Evolutionary conservation across 1,284 basidiomycete species (phyloP), one percentile per base, ranked within the genome.

Genomic region (Ganoderma leucocontextum): DNA sequence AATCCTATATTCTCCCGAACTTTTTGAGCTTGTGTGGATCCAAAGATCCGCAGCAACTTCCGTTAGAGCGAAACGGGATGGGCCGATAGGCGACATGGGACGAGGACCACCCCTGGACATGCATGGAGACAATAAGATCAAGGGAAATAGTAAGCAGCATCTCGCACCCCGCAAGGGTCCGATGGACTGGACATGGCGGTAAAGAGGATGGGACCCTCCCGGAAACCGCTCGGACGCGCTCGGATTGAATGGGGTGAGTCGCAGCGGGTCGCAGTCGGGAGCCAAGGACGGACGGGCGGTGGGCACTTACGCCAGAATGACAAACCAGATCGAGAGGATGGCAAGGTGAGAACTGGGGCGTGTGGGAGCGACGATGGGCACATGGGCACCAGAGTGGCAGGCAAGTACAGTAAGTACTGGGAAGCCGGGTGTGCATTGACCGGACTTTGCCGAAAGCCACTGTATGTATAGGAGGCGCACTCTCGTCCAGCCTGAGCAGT

Each of bases 401-500:
- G 47, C 47, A n/a, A n/a, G n/a, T n/a, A n/a, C n/a, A n/a, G n/a
- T 4, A 39, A 29, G 39, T 1, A 39, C 39, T 29, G 39, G 35
- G 66, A 38, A 65, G 67, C 41, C 67, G 42, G 63, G 57, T 62
- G 41, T 29, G 60, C 60, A 62, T 66, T 53, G 57, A 63, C 42
- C 67, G 67, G 71, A 55, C 60, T 49, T 10, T 63, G 69, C 71
- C 71, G 71, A 63, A 9, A 36, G 22, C 35, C 47, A 59, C 61
- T 68, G 69, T 70, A 70, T 70, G 67, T 67, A 71, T 71, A 71
- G 60, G 59, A 53, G 44, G 52, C 64, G 15, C 61, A 13, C 25
- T 57, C 59, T 64, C 57, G 22, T 44, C 67, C 64, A 63, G 62
- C 55, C 58, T 65, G 61, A 59, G 36, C 52, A 53, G 12, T 33